Evolutionary conservation across 176 grass and related monocot species (phyloP).

Genomic region (Phragmites australis): DNA sequence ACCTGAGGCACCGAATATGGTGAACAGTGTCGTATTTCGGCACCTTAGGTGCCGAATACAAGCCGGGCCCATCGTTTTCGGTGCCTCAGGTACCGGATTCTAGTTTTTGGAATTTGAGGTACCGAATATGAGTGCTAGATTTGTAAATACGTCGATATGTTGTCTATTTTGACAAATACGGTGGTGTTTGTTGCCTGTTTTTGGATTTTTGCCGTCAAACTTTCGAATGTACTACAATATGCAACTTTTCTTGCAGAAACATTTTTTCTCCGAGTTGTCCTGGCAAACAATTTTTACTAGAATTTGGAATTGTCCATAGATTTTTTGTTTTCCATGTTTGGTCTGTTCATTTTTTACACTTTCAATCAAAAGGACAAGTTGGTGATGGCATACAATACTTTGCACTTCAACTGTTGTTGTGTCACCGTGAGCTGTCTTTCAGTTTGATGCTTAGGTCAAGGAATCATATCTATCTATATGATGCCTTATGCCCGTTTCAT

Average conservation of each 20-base stretch:
- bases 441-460: background rate
- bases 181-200: too few relatives aligned
- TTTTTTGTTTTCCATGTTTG: background rate
- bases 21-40: too few relatives aligned
- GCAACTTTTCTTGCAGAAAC: background rate
- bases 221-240: background rate
- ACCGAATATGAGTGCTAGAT: too few relatives aligned
- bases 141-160: too few relatives aligned
- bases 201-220: slow-evolving; percentile 33
- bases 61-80: too few relatives aligned
- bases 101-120: too few relatives aligned
- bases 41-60: too few relatives aligned
- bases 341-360: background rate
- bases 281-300: background rate
- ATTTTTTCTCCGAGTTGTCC: background rate
- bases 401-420: background rate
- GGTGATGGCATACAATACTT: background rate
- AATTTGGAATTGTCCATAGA: background rate
- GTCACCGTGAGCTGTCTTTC: background rate
- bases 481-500: background rate
- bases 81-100: too few relatives aligned
- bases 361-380: background rate
- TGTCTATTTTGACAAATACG: too few relatives aligned
- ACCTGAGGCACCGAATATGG: too few relatives aligned
- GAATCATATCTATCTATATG: background rate